Evolutionary conservation across 225 moss, liverwort and hornwort species (phyloP).

Genomic region (Antitrichia curtipendula): DNA sequence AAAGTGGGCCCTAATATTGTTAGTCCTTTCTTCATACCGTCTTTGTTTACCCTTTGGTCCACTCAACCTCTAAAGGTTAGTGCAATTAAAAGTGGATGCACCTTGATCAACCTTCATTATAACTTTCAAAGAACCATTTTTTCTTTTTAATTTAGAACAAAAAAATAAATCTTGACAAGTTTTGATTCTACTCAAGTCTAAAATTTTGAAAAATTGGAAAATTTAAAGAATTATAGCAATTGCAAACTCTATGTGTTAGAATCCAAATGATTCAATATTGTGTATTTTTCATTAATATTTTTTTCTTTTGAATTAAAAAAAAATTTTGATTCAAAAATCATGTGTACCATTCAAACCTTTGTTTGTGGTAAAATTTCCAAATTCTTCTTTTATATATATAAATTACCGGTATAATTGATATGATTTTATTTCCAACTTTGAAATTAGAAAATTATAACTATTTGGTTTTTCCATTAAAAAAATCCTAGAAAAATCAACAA

Average conservation of each 20-base stretch:
- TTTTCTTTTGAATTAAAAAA: too few relatives aligned
- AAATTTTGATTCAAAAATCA: background rate
- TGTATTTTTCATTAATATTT: background rate
- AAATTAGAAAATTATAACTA: too few relatives aligned
- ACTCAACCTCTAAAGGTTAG: accelerated
- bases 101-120: background rate
- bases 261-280: background rate
- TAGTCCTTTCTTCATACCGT: background rate
- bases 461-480: too few relatives aligned
- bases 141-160: background rate
- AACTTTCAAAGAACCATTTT: background rate
- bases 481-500: too few relatives aligned
- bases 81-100: accelerated
- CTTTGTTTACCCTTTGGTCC: background rate
- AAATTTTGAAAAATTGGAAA: background rate
- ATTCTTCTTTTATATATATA: background rate
- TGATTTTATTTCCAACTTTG: too few relatives aligned
- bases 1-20: background rate
- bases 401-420: too few relatives aligned
- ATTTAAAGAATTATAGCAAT: background rate
- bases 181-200: background rate
- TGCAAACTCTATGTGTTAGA: background rate
- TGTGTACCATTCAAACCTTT: background rate
- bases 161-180: background rate
- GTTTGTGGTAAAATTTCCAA: background rate